A percentile compares a stretch with the other conserved stretches of the same genome.
phyloP scores from a whole-genome alignment of 169 alveolate species.

The Plasmodium vinckei region DNA sequence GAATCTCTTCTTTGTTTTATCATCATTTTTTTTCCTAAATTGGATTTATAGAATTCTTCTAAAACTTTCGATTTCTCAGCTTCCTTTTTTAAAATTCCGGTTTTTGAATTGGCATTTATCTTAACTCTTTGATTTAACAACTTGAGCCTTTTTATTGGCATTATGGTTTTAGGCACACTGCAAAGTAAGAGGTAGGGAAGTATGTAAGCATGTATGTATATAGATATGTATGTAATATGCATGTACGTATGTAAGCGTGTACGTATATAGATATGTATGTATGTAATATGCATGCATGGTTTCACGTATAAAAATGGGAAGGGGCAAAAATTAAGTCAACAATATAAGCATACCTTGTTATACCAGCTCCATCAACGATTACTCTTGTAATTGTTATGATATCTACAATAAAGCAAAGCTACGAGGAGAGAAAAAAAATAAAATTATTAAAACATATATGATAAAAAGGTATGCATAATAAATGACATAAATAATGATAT shows the following conservation, averaged over 20 bases:
- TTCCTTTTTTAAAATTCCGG: slow-evolving; percentile 88
- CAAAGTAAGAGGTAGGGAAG: not conserved
- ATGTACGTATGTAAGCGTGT: no score
- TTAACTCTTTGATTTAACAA: slow-evolving; percentile 90
- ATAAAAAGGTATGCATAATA: no score
- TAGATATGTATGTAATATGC: no score
- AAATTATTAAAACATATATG: not conserved
- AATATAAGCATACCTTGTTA: slow-evolving; percentile 83
- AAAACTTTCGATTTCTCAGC: slow-evolving; percentile 84
- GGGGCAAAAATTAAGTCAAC: not conserved
- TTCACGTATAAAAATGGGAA: not conserved
- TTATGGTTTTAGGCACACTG: slow-evolving; percentile 90
- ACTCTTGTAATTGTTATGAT: slow-evolving; percentile 90
- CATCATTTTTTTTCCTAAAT: slow-evolving; percentile 88
- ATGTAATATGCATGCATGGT: no score
- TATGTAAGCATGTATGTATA: not conserved
- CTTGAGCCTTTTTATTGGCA: slow-evolving; percentile 91
- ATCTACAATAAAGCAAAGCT: slow-evolving; percentile 92
- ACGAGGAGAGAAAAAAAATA: not conserved
- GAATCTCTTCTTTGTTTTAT: slow-evolving; percentile 81
- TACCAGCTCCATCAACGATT: slow-evolving; percentile 93
- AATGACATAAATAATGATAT: no score
- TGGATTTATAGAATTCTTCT: slow-evolving; percentile 85
- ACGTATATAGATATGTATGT: no score
- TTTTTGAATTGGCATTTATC: slow-evolving; percentile 91